Conservation (phyloP, 805 yeast genomes). For the Metschnikowia aberdeeniae region DNA sequence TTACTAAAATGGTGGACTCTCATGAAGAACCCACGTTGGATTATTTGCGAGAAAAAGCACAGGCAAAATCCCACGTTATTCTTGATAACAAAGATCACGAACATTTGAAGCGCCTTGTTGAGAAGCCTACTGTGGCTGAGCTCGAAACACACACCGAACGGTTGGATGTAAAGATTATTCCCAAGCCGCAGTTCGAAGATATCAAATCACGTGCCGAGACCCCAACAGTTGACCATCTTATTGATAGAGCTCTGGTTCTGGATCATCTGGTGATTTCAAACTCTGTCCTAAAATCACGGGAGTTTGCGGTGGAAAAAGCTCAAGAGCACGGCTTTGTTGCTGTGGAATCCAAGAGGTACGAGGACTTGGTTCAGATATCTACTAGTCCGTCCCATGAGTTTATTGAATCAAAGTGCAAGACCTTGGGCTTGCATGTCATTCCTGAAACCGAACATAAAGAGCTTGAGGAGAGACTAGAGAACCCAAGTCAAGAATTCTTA, state of each 20-base stretch:
- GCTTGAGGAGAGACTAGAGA: conserved; percentile 2
- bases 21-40: conserved; percentile 7
- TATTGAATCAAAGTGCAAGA: conserved; percentile 10
- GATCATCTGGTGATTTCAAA: not conserved
- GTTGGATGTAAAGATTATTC: not conserved
- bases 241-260: conserved; percentile 5
- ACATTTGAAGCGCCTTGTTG: conserved; percentile 13
- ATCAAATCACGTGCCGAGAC: conserved; percentile 2
- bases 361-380: not conserved
- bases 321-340: conserved; percentile 4
- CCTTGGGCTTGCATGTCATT: conserved; percentile 13
- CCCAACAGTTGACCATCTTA: conserved; percentile 6
- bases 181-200: not conserved
- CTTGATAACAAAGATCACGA: conserved; percentile 4
- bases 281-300: not conserved
- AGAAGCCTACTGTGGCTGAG: conserved; percentile 16
- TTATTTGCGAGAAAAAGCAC: conserved; percentile 9
- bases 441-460: conserved; percentile 10
- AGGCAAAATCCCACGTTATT: conserved; percentile 2
- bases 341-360: not conserved
- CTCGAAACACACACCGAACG: conserved; percentile 12
- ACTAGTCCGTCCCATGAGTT: conserved; percentile 5
- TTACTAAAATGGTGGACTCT: conserved; percentile 1
- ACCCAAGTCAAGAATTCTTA: conserved; percentile 6
- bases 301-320: conserved; percentile 8